Evolutionary conservation across 345 rosid genomes (phyloP).

Genomic region (Brassica incana): DNA sequence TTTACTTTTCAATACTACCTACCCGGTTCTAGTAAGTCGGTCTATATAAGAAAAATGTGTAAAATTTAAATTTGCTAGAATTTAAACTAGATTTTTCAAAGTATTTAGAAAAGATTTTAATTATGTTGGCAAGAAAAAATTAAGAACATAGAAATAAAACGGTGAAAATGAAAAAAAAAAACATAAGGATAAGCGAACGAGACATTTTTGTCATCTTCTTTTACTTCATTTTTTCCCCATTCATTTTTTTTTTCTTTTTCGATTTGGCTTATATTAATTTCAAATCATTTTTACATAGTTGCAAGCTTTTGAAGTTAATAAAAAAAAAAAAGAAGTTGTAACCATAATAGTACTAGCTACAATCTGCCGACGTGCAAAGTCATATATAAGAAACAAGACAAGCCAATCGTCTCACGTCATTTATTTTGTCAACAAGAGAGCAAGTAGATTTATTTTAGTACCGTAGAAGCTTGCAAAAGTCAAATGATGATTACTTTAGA

Average conservation of each 20-base stretch:
- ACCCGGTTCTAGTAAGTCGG: neutral
- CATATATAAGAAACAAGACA: neutral
- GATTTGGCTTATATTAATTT: neutral
- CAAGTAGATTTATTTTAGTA: neutral
- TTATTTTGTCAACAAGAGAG: conserved; percentile 2
- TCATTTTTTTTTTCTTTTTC: neutral
- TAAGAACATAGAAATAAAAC: neutral
- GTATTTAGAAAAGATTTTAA: neutral
- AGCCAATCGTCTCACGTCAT: conserved; percentile 23
- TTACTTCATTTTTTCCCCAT: neutral
- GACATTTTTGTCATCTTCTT: neutral
- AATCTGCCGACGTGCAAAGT: conserved; percentile 26
- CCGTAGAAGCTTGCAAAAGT: conserved; percentile 3
- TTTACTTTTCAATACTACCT: neutral
- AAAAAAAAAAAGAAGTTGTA: neutral
- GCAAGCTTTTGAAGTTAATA: neutral
- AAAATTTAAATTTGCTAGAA: neutral
- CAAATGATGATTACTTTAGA: conserved; percentile 3
- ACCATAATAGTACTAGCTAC: neutral
- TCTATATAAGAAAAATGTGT: neutral
- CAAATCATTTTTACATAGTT: neutral
- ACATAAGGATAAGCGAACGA: neutral
- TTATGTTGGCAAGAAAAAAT: neutral
- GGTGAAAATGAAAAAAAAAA: neutral
- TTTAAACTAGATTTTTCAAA: neutral